Evolutionary conservation across 2,329 filamentous ascomycete genomes (phyloP), one percentile per base, ranked within the genome.

Genomic region (Arachnomyces sp.): DNA sequence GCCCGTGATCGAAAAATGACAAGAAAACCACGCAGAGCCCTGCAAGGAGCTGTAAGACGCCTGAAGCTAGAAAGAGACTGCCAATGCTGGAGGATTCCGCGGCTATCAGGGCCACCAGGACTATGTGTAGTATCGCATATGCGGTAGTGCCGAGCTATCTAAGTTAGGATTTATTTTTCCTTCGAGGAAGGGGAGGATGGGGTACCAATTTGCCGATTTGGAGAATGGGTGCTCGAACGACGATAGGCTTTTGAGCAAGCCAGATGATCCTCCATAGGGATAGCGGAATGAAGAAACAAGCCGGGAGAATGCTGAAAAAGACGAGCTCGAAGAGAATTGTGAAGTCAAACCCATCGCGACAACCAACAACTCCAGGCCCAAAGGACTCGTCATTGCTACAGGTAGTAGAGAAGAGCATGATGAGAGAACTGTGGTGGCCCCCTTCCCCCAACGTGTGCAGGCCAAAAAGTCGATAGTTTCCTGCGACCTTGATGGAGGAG

Each of bases 271-370:
- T 46, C 13, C 43, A 39, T 13, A 45, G 43, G n/a, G 46, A 45
- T 2, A 46, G 39, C n/a, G 54, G 16, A 15, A 55, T 42, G 14
- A 56, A 47, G 11, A 56, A 32, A n/a, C 45, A 42, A 16, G 46
- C 47, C 36, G 52, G 54, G 20, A 48, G 39, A 9, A 54, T 50
- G 14, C 47, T 50, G 12, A 59, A 49, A 20, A 59, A 51, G 14
- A 42, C 53, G 15, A 59, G 51, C 39, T 60, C 55, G 36, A 59
- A 60, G n/a, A 59, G 43, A 15, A 58, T 45, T 18, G 56, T 60
- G 42, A 59, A 58, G 36, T 59, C 57, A 39, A 59, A 57, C 16
- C 44, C 47, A 31, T 42, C 43, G 13, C 43, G 40, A 43, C 40
- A 43, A 25, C 20, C 20, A n/a, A 31, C 30, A 36, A 43, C 32